These are phyloP conservation scores for Colletotrichum sp. DNA, from an alignment of 2,329 filamentous ascomycete genomes.

Conservation along the genomic window DNA sequence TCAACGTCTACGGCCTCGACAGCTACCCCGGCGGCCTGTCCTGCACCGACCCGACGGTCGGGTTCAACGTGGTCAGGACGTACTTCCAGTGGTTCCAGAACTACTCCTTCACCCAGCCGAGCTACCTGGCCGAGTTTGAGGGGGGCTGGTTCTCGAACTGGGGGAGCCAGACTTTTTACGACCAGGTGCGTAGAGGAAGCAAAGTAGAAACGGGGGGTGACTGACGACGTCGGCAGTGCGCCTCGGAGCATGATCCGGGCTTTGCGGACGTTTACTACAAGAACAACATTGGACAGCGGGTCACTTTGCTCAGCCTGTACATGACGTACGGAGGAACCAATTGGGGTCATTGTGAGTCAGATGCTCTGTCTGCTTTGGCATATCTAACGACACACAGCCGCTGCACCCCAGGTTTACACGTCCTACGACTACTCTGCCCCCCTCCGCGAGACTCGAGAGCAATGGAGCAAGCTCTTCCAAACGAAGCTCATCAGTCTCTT, in stretches of 20 bases:
- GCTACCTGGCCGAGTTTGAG: slow-evolving; percentile 58
- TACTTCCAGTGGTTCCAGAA: slow-evolving; percentile 65
- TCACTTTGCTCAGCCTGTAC: slow-evolving; percentile 74
- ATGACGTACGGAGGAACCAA: slow-evolving; percentile 85
- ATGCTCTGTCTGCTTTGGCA: no score
- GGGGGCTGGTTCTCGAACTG: slow-evolving; percentile 60
- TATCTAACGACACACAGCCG: background rate
- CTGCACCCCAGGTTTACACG: slow-evolving; percentile 58
- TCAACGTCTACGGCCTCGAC: slow-evolving; percentile 60
- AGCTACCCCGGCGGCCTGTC: slow-evolving; percentile 67
- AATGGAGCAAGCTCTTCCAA: slow-evolving; percentile 57
- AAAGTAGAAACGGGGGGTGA: slow-evolving; percentile 50
- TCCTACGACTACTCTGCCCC: slow-evolving; percentile 62
- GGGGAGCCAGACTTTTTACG: slow-evolving; percentile 55
- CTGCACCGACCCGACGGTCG: slow-evolving; percentile 59
- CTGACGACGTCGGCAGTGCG: slow-evolving; percentile 58
- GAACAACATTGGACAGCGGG: slow-evolving; percentile 70
- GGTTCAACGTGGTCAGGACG: slow-evolving; percentile 41
- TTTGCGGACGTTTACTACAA: slow-evolving; percentile 85
- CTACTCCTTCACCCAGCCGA: slow-evolving; percentile 58
- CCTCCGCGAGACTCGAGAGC: slow-evolving; percentile 57
- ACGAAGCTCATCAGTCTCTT: slow-evolving; percentile 61
- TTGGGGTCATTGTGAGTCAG: slow-evolving; percentile 67
- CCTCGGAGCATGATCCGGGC: slow-evolving; percentile 66
- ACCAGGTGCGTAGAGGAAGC: slow-evolving; percentile 31